phyloP scores from a whole-genome alignment of 2,329 filamentous ascomycete species.

The Alternaria longipes region DNA sequence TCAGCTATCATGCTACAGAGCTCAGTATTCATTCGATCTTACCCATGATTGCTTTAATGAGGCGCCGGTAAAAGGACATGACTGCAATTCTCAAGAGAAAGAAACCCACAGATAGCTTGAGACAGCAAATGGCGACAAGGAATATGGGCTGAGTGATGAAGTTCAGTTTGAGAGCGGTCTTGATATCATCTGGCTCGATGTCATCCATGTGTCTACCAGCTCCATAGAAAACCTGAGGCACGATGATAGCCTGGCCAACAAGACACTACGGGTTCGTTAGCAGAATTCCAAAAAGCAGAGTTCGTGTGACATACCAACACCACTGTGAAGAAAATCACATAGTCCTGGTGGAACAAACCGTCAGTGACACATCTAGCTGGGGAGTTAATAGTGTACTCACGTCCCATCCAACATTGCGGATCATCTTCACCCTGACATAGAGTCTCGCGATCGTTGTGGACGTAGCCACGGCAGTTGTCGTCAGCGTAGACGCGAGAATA shows the following conservation, averaged over 20 bases:
- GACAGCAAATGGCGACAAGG: constrained; percentile 56
- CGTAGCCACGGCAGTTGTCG: constrained; percentile 53
- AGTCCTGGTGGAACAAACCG: constrained; percentile 45
- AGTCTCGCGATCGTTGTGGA: constrained; percentile 54
- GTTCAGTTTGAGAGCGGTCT: constrained; percentile 57
- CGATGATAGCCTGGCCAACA: constrained; percentile 53
- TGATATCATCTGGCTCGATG: constrained; percentile 48
- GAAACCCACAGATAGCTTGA: constrained; percentile 61
- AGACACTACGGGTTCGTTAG: constrained; percentile 43
- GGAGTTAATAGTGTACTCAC: constrained; percentile 47
- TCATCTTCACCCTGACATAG: constrained; percentile 60
- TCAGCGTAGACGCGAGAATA: constrained; percentile 55
- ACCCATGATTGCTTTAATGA: constrained; percentile 58
- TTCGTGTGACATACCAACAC: constrained; percentile 37
- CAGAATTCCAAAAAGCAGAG: not conserved
- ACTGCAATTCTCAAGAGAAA: constrained; percentile 59
- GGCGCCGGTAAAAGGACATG: constrained; percentile 51
- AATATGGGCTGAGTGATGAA: constrained; percentile 60
- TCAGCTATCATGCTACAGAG: too few species aligned
- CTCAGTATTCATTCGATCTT: too few species aligned
- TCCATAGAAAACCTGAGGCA: constrained; percentile 55
- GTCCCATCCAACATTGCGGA: constrained; percentile 62
- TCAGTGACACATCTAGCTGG: too few species aligned
- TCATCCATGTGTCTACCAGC: constrained; percentile 58
- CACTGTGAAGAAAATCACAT: constrained; percentile 55